Base-by-base conservation (phyloP, 2,329 filamentous ascomycete species). In the Colletotrichum sp. region DNA sequence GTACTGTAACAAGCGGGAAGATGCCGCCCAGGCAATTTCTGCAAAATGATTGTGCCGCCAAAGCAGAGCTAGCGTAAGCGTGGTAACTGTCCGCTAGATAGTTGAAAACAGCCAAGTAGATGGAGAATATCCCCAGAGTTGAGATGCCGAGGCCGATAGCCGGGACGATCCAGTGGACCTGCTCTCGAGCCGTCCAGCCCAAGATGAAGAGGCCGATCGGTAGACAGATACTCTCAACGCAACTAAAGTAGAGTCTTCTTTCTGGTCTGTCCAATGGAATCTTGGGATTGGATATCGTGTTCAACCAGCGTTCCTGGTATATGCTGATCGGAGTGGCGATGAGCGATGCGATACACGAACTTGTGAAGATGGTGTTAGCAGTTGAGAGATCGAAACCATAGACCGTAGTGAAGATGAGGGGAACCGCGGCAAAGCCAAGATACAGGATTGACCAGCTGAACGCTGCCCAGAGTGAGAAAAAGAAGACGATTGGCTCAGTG, bases 11-110 rank as follows among this genome's bases (percentile, higher is more conserved):
- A 1, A 98, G 86, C 0, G 96, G 95, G 78, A 98, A 98, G 0
- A 92, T 84, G 3, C 95, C 96, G 13, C 93, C 95, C 0, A 98
- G 86, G 3, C 98, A 87, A 81, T 98, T 98, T 14, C 96, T 91
- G 79, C 94, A 96, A 82, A 94, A 97, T n/a, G 91, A 94, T 85
- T 98, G 95, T 2, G 95, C 95, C 0, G 96, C 95, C 7, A 98
- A 86, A 0, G 96, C 95, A 1, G 94, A 97, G 52, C 62, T 34
- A 28, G 24, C 36, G 48, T n/a, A 62, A 5, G 18, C 30, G 21
- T 18, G 28, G 77, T 92, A 93, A 0, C 87, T 87, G 78, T 93
- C 91, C 5, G 88, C 83, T 1, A 88, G 85, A 78, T 92, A 92
- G 78, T 85, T 86, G 16, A 87, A 83, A 4, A 87, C 84, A 64